Base-by-base conservation (phyloP, 2,329 filamentous ascomycete genomes). In the Alternaria arborescens region DNA sequence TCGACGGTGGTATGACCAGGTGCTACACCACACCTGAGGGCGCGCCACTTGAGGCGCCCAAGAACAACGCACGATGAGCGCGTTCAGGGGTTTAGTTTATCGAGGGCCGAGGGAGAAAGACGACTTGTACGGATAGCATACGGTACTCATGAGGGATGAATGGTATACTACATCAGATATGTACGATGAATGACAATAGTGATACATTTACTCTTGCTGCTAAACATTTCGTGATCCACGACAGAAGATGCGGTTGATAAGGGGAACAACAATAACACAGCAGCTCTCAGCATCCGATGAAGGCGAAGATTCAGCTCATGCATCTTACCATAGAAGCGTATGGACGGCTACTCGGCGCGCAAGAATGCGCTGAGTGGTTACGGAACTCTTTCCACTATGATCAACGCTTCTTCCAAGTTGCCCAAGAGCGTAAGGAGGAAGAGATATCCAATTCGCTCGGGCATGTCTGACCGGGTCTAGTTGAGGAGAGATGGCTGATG, bases 1-100 rank as follows among this genome's bases (percentile, higher is more conserved):
- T 98, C 26, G 95, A 99, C 73, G 95, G 95, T 60, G 94, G 94
- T 61, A 92, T 99, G 92, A 94, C 89, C 73, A 97, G 91, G 85
- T 86, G 93, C 44, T 98, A 97, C 79, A 86, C 88, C 47, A 89
- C 87, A 16, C 83, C 86, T 18, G 85, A 88, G 66, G 87, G 87
- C 12, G 83, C 85, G 2, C 78, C 87, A 1, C 81, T 85, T 11
- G 74, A 80, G 66, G 80, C 85, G 5, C 87, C 87, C 8, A 78
- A 80, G 75, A 87, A 86, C 77, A 76, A 81, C 57, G 81, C 74
- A 52, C 66, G 66, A 8, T 60, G 47, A 55, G 26, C 22, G 42
- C 14, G 30, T 26, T 22, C 6, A 14, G 14, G 24, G 12, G 16
- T 41, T 22, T 26, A 24, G 8, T 22, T 26, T 18, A 18, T 43